These are phyloP conservation scores for Neophaeococcomyces mojaviensis DNA, from an alignment of 2,329 filamentous ascomycete species.

Conservation along the genomic window DNA sequence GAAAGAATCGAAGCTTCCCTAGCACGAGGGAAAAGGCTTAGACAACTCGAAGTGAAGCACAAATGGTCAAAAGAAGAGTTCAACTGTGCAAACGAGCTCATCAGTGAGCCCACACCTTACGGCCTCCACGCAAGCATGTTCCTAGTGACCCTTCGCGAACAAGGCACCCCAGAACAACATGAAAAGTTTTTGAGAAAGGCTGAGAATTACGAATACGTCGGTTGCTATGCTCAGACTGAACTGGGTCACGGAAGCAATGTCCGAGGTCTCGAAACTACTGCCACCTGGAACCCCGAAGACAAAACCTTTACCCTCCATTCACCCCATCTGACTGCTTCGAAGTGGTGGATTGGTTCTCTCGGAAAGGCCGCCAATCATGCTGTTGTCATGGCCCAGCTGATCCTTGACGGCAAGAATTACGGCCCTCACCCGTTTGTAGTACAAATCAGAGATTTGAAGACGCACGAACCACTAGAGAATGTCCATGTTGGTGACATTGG, in stretches of 20 bases:
- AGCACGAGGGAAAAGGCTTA: slow-evolving; percentile 62
- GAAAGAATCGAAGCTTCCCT: slow-evolving; percentile 64
- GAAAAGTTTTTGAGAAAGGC: slow-evolving; percentile 64
- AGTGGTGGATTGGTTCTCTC: slow-evolving; percentile 80
- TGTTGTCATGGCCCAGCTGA: slow-evolving; percentile 70
- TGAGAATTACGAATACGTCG: slow-evolving; percentile 62
- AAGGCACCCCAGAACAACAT: slow-evolving; percentile 66
- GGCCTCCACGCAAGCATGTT: slow-evolving; percentile 67
- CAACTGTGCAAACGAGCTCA: slow-evolving; percentile 57
- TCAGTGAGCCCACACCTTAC: slow-evolving; percentile 67
- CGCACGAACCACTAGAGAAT: slow-evolving; percentile 60
- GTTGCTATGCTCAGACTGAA: slow-evolving; percentile 76
- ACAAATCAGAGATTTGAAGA: slow-evolving; percentile 63
- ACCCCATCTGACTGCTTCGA: slow-evolving; percentile 65
- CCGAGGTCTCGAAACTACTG: slow-evolving; percentile 62
- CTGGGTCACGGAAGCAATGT: slow-evolving; percentile 73
- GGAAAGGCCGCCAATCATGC: slow-evolving; percentile 70
- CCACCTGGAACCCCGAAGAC: slow-evolving; percentile 65
- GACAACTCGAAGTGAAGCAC: slow-evolving; percentile 58
- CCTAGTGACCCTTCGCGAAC: slow-evolving; percentile 61
- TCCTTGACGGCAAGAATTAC: slow-evolving; percentile 59
- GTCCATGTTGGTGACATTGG: slow-evolving; percentile 73
- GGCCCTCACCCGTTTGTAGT: slow-evolving; percentile 74
- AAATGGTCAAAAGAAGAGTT: slow-evolving; percentile 62
- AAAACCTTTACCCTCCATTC: slow-evolving; percentile 70